Evolutionary conservation across 1,284 basidiomycete species (phyloP), one percentile per base, ranked within the genome.

Genomic region (Rhodotorula sp.): DNA sequence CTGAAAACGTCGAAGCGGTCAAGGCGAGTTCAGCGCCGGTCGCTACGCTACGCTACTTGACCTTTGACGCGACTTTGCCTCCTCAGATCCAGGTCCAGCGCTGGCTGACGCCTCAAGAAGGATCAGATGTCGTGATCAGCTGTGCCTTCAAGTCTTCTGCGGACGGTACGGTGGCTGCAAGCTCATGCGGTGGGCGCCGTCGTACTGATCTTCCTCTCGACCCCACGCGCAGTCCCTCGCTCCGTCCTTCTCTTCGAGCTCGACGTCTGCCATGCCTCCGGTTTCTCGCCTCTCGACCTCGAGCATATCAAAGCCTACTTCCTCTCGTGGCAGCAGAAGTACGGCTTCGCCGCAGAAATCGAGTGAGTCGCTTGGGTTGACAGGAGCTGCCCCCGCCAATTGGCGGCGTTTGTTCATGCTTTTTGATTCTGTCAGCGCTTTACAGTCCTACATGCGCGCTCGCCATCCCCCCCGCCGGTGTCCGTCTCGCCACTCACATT

Each of bases 291-390:
- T 11, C 19, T 15, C 34, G 32, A 24, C 11, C 48, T 60, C 32
- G 59, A 60, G 30, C 59, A 49, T n/a, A 48, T 48, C 29, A 60
- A 60, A 34, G 48, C 48, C 22, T 48, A 51, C 48, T 51, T 51
- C 32, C 19, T 17, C 15, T 36, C 47, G 4, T 60, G 59, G 59
- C 47, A 34, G 29, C 44, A 60, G n/a, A 20, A 34, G 4, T 32
- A 27, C 4, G n/a, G 24, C 15, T 24, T 49, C 30, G 13, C n/a
- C 24, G 48, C 48, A 29, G 59, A 60, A n/a, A 61, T 61, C 34
- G 34, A 52, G 59, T 52, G 20, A 29, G 59, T 24, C n/a, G n/a
- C n/a, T n/a, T n/a, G n/a, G n/a, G n/a, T n/a, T n/a, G n/a, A n/a
- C n/a, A n/a, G n/a, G n/a, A n/a, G n/a, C n/a, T n/a, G n/a, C n/a